Evolutionary conservation across 352 stramenopile species (phyloP).

Genomic region (Globisporangium camurandrum): DNA sequence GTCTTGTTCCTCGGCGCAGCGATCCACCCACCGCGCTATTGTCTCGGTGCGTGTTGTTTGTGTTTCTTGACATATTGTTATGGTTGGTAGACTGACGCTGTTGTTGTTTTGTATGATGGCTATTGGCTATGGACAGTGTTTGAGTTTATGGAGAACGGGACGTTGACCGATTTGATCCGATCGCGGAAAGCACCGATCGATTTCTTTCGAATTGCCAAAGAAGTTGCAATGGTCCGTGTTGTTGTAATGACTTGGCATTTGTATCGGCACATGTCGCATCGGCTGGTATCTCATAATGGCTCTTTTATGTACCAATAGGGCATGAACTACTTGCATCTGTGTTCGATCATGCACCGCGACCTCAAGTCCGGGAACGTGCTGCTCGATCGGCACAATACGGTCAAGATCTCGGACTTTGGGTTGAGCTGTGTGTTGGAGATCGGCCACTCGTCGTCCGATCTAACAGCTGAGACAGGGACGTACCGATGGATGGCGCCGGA

Average conservation of each 20-base stretch:
- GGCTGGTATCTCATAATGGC: neutral
- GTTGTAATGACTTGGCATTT: no score
- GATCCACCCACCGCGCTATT: conserved; percentile 74
- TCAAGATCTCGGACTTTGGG: conserved; percentile 88
- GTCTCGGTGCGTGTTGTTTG: conserved; percentile 41
- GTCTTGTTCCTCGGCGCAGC: conserved; percentile 79
- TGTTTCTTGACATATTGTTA: neutral
- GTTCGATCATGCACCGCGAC: conserved; percentile 93
- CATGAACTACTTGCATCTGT: conserved; percentile 93
- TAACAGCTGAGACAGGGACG: conserved; percentile 85
- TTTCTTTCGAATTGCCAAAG: conserved; percentile 68
- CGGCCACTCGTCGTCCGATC: conserved; percentile 48
- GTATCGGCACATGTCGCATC: no score
- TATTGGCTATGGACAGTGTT: conserved; percentile 45
- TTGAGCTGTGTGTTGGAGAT: conserved; percentile 82
- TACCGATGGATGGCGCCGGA: conserved; percentile 94
- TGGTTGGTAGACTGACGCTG: neutral
- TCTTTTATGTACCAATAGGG: conserved; percentile 26
- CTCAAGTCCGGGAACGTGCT: conserved; percentile 95
- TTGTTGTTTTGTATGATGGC: neutral
- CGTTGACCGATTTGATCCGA: conserved; percentile 76
- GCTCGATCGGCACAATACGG: conserved; percentile 70
- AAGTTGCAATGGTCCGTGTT: conserved; percentile 71
- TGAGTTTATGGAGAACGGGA: conserved; percentile 86
- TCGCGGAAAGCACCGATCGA: conserved; percentile 56